Percentiles rank a stretch among this genome's conserved stretches.
phyloP scores from a whole-genome alignment of 331 rosid genomes.

The Prunus yedoensis region DNA sequence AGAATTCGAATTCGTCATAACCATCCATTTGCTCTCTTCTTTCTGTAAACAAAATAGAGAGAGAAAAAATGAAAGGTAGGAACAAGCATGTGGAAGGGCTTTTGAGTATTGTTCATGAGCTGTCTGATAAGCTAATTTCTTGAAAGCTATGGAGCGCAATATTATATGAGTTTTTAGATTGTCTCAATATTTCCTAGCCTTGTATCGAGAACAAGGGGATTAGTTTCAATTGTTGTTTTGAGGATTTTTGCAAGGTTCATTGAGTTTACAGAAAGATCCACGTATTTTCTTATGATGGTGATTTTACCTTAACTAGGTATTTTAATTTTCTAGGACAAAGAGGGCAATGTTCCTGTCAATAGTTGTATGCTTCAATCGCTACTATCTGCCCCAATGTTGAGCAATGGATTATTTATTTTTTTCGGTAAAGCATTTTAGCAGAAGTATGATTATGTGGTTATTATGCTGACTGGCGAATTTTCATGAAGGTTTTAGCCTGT shows the following conservation, averaged over 20 bases:
- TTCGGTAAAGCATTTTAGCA: not conserved
- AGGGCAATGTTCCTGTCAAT: not conserved
- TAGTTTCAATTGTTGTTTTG: not conserved
- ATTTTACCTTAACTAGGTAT: not conserved
- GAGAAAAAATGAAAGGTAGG: not conserved
- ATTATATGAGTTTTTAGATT: not conserved
- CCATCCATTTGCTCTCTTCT: not conserved
- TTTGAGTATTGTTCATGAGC: not conserved
- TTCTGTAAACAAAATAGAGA: not conserved
- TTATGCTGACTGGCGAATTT: not conserved
- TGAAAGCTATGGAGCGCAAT: not conserved
- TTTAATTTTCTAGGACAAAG: not conserved
- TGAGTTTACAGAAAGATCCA: not conserved
- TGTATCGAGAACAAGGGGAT: not conserved
- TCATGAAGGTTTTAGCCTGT: not conserved
- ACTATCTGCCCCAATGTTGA: not conserved
- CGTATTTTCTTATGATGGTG: not conserved
- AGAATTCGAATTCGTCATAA: not conserved
- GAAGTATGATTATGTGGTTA: not conserved
- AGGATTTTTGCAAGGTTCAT: not conserved
- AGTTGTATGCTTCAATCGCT: not conserved
- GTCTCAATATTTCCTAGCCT: not conserved
- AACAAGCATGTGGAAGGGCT: too few relatives aligned
- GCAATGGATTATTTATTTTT: not conserved
- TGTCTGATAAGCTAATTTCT: not conserved